These are phyloP conservation scores for Colletotrichum filicis DNA, from an alignment of 2,329 filamentous ascomycete genomes.

Conservation along the genomic window DNA sequence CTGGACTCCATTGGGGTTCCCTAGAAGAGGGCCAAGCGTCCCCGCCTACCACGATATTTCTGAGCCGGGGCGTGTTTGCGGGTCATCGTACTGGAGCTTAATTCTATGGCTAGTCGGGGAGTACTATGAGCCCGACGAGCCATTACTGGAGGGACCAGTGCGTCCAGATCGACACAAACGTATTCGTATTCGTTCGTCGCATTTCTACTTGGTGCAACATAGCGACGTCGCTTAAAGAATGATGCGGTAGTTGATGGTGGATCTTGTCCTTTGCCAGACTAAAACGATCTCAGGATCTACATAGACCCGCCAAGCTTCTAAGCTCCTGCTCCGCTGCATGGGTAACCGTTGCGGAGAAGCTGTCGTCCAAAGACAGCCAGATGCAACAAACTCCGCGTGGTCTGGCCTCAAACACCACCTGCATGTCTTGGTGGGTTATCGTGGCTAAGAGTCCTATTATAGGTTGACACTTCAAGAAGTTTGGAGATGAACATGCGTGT, in stretches of 20 bases:
- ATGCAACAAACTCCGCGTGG: not conserved
- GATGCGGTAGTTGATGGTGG: not conserved
- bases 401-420: not conserved
- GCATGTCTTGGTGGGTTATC: no score
- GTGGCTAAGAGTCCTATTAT: not conserved
- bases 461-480: not conserved
- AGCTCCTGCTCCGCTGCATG: not conserved
- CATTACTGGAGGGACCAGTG: not conserved
- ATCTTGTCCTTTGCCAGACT: not conserved
- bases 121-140: not conserved
- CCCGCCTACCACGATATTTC: not conserved
- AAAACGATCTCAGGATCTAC: not conserved
- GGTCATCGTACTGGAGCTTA: not conserved
- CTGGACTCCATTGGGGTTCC: not conserved
- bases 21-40: not conserved
- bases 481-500: not conserved
- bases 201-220: not conserved
- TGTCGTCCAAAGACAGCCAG: not conserved
- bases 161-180: not conserved
- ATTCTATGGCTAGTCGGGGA: not conserved
- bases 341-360: not conserved
- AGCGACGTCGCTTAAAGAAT: not conserved
- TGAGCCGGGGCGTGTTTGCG: not conserved
- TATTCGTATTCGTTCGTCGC: conserved; percentile 25
- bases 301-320: no score